Percentiles rank a stretch among this genome's conserved stretches.
Conservation (phyloP, 1,139 yeast species). For the Diutina scorzettiae region DNA sequence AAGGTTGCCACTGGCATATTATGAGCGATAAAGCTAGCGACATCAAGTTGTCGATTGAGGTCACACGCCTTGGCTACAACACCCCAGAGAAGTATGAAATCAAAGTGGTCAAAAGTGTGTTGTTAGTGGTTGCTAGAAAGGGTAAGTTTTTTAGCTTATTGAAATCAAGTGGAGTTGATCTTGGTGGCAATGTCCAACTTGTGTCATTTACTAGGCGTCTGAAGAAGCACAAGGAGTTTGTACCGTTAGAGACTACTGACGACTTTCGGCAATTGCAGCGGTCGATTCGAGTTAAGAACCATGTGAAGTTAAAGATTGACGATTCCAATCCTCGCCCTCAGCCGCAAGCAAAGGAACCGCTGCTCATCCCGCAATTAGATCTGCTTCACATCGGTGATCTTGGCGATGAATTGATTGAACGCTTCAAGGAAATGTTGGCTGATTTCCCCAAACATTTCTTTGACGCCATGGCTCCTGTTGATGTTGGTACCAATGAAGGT, state of each 20-base stretch:
- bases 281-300: conserved; percentile 34
- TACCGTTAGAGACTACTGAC: conserved; percentile 22
- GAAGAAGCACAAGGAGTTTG: conserved; percentile 30
- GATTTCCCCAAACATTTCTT: conserved; percentile 3
- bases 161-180: neutral
- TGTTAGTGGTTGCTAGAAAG: neutral
- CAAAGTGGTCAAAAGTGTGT: neutral
- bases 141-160: neutral
- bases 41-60: too few species aligned
- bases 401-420: conserved; percentile 2
- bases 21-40: too few species aligned
- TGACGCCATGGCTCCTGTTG: conserved; percentile 4
- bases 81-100: neutral
- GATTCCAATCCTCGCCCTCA: neutral
- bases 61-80: neutral
- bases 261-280: conserved; percentile 37
- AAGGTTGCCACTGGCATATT: neutral
- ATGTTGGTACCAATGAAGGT: neutral
- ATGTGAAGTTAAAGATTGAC: conserved; percentile 13
- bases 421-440: neutral
- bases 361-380: neutral
- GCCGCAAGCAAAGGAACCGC: neutral
- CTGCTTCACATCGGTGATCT: neutral
- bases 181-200: conserved; percentile 1
- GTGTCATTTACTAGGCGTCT: conserved; percentile 12